These are phyloP conservation scores for Micractinium conductrix DNA, from an alignment of 139 green algal species.

Conservation along the genomic window DNA sequence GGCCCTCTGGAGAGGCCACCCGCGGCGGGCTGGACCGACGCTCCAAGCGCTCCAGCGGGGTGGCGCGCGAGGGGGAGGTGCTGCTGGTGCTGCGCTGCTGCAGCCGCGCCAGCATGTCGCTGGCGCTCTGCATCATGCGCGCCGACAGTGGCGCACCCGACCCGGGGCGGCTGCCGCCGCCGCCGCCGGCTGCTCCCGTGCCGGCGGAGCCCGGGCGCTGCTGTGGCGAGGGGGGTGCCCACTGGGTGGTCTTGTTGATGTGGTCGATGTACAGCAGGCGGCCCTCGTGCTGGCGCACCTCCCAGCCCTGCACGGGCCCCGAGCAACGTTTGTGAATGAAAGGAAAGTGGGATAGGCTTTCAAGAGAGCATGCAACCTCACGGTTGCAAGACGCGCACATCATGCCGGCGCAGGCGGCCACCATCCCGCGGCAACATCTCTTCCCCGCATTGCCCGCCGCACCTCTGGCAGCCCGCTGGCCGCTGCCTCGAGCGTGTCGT, in stretches of 20 bases:
- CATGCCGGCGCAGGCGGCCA: background rate
- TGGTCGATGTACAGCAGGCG: constrained; percentile 96
- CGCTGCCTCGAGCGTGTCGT: background rate
- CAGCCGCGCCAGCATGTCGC: constrained; percentile 19
- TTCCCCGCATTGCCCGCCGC: background rate
- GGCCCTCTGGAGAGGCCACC: background rate
- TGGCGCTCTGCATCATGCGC: constrained; percentile 16
- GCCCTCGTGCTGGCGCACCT: constrained; percentile 84
- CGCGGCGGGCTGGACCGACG: constrained; percentile 23
- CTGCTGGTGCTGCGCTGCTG: constrained; percentile 18
- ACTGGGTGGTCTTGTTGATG: constrained; percentile 88
- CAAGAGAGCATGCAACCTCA: background rate
- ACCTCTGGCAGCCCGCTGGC: background rate
- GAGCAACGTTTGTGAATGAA: background rate
- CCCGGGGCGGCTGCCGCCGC: background rate
- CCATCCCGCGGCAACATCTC: too few species aligned
- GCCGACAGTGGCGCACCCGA: background rate
- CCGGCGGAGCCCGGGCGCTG: background rate
- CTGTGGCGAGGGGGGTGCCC: constrained; percentile 48
- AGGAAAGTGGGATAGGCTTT: background rate
- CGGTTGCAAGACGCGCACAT: background rate
- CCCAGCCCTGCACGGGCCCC: constrained; percentile 75
- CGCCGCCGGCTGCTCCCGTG: background rate
- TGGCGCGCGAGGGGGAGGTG: background rate
- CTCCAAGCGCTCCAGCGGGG: constrained; percentile 5